Conservation (phyloP, 768 basidiomycete species). For the Lactarius tabidus region DNA sequence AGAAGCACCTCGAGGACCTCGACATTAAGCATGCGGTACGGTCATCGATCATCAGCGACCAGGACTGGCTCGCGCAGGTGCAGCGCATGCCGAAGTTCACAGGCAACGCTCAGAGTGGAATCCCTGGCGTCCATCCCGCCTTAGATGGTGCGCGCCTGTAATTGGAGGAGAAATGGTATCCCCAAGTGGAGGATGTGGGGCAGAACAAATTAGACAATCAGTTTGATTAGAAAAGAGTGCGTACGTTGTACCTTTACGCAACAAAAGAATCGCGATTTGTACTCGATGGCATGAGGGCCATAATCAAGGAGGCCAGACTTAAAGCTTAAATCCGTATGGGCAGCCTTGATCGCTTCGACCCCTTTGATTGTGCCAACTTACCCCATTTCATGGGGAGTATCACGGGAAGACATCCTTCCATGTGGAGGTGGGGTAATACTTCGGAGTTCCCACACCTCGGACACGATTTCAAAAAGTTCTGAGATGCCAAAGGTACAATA, state of each 20-base stretch:
- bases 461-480: too few relatives aligned
- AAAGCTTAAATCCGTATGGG: too few relatives aligned
- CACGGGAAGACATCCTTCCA: too few relatives aligned
- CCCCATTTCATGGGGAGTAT: too few relatives aligned
- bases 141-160: slow-evolving; percentile 6
- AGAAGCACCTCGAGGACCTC: slow-evolving; percentile 18
- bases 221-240: neutral
- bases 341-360: too few relatives aligned
- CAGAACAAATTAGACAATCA: neutral
- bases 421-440: too few relatives aligned
- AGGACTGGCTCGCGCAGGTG: slow-evolving; percentile 4
- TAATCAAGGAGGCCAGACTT: too few relatives aligned
- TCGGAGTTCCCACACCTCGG: too few relatives aligned
- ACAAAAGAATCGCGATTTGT: neutral
- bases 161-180: neutral
- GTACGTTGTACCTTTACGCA: neutral
- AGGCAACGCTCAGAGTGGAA: slow-evolving; percentile 10
- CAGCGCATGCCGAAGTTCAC: slow-evolving; percentile 6
- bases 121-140: slow-evolving; percentile 6
- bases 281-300: too few relatives aligned
- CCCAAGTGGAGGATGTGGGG: neutral
- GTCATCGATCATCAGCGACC: slow-evolving; percentile 26
- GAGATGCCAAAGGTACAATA: too few relatives aligned
- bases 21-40: slow-evolving; percentile 15
- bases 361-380: too few relatives aligned